These are phyloP conservation scores for Hygrophoropsis aurantiaca DNA, from an alignment of 768 basidiomycete genomes.

Conservation along the genomic window DNA sequence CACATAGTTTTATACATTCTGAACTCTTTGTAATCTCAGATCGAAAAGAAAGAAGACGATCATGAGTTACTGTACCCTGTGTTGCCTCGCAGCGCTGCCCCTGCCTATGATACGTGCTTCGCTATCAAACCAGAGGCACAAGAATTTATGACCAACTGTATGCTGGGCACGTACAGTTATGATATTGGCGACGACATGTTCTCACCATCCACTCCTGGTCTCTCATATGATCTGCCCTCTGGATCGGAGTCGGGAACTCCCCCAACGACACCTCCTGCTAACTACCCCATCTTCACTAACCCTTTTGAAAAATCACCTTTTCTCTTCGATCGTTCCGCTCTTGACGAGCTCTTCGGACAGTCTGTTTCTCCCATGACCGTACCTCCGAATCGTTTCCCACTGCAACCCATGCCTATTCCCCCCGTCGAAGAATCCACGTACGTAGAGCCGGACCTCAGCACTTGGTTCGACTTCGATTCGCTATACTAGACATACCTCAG, in stretches of 20 bases:
- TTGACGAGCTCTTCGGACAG: constrained; percentile 33
- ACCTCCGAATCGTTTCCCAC: no score
- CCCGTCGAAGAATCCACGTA: no score
- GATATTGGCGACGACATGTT: background rate
- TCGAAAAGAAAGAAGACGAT: constrained; percentile 2
- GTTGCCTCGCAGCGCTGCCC: constrained; percentile 20
- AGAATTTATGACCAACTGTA: constrained; percentile 24
- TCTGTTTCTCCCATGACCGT: constrained; percentile 17
- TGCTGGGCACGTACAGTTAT: constrained; percentile 18
- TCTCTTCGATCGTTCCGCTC: background rate
- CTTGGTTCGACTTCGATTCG: background rate
- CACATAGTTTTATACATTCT: constrained; percentile 6
- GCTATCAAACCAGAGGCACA: constrained; percentile 31
- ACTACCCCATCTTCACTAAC: constrained; percentile 1
- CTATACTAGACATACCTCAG: no score
- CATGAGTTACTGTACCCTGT: background rate
- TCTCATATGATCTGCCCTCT: constrained; percentile 7
- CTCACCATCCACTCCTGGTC: constrained; percentile 4
- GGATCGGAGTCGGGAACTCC: constrained; percentile 9
- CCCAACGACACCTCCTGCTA: constrained; percentile 11
- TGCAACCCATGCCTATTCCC: no score
- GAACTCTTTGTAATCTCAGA: background rate
- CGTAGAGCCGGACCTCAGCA: background rate
- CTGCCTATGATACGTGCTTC: constrained; percentile 19
- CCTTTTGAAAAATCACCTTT: no score